Percentiles rank a stretch among this genome's conserved stretches.
Evolutionary conservation across 345 rosid genomes (phyloP).

Genomic region (Aquilaria malaccensis): DNA sequence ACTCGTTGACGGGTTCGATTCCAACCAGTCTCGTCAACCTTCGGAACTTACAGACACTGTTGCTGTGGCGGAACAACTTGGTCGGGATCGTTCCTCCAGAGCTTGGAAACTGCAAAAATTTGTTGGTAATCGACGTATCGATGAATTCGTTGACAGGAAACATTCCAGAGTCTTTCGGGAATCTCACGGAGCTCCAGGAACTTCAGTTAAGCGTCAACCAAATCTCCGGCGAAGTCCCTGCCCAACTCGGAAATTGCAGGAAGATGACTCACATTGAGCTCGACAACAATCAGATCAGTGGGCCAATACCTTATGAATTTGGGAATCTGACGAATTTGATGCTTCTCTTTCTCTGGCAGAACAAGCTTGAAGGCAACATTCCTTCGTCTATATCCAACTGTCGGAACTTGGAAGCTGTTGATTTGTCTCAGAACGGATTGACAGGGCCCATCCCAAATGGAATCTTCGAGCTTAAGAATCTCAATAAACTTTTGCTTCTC

Average conservation of each 20-base stretch:
- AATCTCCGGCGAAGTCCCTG: slow-evolving; percentile 69
- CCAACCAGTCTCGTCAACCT: slow-evolving; percentile 51
- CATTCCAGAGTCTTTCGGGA: slow-evolving; percentile 61
- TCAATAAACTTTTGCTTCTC: slow-evolving; percentile 73
- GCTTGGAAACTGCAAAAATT: slow-evolving; percentile 55
- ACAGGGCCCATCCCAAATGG: slow-evolving; percentile 72
- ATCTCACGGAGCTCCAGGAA: slow-evolving; percentile 43
- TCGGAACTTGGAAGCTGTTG: slow-evolving; percentile 62
- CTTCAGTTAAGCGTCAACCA: slow-evolving; percentile 75
- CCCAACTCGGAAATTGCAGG: slow-evolving; percentile 44
- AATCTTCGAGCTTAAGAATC: slow-evolving; percentile 51
- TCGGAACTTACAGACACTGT: slow-evolving; percentile 40
- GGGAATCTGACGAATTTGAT: slow-evolving; percentile 55
- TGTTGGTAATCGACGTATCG: slow-evolving; percentile 57
- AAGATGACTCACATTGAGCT: slow-evolving; percentile 64
- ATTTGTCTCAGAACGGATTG: slow-evolving; percentile 64
- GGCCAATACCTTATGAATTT: slow-evolving; percentile 58
- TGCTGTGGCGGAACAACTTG: slow-evolving; percentile 73
- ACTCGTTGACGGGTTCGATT: slow-evolving; percentile 65
- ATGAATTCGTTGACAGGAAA: slow-evolving; percentile 70
- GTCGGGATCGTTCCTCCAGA: slow-evolving; percentile 67
- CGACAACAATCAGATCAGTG: slow-evolving; percentile 75
- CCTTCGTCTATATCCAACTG: slow-evolving; percentile 59
- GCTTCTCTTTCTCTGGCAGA: slow-evolving; percentile 74
- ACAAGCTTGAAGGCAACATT: slow-evolving; percentile 68